These are phyloP conservation scores for Aspergillus taichungensis DNA, from an alignment of 495 filamentous ascomycete species.

Conservation along the genomic window DNA sequence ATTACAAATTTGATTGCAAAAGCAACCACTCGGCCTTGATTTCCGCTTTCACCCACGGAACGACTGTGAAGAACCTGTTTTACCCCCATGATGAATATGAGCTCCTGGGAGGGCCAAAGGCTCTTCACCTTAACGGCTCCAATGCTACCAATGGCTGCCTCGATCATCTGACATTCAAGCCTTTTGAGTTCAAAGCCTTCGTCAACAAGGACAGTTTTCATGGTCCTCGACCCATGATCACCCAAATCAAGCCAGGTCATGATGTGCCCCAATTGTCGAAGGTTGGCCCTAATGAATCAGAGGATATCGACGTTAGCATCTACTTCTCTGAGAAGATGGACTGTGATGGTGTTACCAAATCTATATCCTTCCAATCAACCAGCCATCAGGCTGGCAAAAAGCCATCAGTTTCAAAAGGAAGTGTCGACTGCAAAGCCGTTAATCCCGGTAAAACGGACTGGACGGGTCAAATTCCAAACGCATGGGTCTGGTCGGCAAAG, in stretches of 20 bases:
- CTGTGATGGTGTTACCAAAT: constrained; percentile 44
- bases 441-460: constrained; percentile 15
- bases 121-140: constrained; percentile 37
- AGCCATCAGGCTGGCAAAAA: constrained; percentile 30
- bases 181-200: constrained; percentile 57
- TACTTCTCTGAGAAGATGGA: constrained; percentile 58
- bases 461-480: constrained; percentile 43
- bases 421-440: constrained; percentile 35
- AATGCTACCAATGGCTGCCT: constrained; percentile 49
- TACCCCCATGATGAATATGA: constrained; percentile 51
- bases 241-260: constrained; percentile 55
- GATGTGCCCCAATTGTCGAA: constrained; percentile 50
- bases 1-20: constrained; percentile 53
- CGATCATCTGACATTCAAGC: constrained; percentile 39
- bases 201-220: constrained; percentile 45
- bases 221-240: constrained; percentile 55
- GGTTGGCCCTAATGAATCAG: constrained; percentile 30
- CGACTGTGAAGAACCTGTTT: constrained; percentile 59
- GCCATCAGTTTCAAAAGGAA: constrained; percentile 32
- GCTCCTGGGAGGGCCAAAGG: constrained; percentile 30
- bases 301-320: constrained; percentile 42
- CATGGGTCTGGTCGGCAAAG: constrained; percentile 47
- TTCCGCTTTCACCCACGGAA: constrained; percentile 47
- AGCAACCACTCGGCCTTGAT: constrained; percentile 41
- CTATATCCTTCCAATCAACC: constrained; percentile 45